A percentile compares a stretch with the other conserved stretches of the same genome.
Evolutionary conservation across 1,284 basidiomycete genomes (phyloP).

Genomic region (Abortiporus biennis): DNA sequence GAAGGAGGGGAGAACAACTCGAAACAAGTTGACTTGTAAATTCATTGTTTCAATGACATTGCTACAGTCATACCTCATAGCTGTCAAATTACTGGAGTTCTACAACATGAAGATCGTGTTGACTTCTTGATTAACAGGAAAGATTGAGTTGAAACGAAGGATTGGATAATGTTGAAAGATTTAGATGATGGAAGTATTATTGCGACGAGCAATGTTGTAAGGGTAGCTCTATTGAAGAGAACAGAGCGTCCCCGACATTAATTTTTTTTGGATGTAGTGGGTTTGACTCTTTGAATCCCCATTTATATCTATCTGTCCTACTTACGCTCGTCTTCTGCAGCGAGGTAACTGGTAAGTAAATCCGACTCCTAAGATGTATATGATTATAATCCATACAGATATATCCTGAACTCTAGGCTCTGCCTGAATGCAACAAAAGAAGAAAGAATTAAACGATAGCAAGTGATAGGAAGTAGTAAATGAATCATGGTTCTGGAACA

Average conservation of each 20-base stretch:
- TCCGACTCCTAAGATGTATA: too few species aligned
- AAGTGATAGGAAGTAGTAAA: too few species aligned
- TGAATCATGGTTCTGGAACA: conserved; percentile 24
- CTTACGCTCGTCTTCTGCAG: too few species aligned
- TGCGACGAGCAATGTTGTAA: conserved; percentile 90
- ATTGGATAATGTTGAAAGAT: conserved; percentile 73
- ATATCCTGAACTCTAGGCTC: too few species aligned
- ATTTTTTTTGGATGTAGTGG: conserved; percentile 87
- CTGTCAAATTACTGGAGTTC: conserved; percentile 81
- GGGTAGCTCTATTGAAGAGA: conserved; percentile 90
- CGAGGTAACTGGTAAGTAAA: conserved; percentile 79
- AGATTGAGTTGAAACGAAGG: conserved; percentile 45
- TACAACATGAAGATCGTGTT: conserved; percentile 85
- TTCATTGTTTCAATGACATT: conserved; percentile 93
- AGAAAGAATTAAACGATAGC: too few species aligned
- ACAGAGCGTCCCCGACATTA: conserved; percentile 74
- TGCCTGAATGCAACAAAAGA: too few species aligned
- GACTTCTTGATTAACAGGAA: conserved; percentile 77
- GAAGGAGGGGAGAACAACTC: too few species aligned
- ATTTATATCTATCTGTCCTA: conserved; percentile 5
- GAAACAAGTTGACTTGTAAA: conserved; percentile 89
- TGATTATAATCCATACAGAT: too few species aligned
- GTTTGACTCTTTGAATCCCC: conserved; percentile 30
- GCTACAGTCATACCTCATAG: conserved; percentile 85
- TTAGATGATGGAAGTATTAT: conserved; percentile 86